phyloP scores from a whole-genome alignment of 768 basidiomycete genomes.

The Galerina sulciceps region DNA sequence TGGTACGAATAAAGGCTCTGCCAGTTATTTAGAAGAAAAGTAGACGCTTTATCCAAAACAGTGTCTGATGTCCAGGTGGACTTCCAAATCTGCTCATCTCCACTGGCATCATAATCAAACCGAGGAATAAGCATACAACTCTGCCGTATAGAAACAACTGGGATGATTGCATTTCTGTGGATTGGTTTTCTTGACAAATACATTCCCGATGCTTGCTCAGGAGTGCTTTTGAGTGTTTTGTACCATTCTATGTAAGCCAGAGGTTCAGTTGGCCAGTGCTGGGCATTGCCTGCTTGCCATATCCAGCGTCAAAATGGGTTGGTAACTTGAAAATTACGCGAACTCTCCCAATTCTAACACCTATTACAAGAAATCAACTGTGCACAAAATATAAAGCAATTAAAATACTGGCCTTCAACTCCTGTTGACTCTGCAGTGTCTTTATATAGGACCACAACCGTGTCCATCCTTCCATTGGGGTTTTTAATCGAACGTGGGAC shows the following conservation, averaged over 20 bases:
- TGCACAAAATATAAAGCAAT: neutral
- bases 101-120: neutral
- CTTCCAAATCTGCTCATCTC: neutral
- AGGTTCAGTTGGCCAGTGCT: constrained; percentile 3
- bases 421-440: constrained; percentile 20
- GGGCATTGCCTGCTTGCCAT: neutral
- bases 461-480: constrained; percentile 20
- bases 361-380: neutral
- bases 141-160: constrained; percentile 3
- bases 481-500: constrained; percentile 2
- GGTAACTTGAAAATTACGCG: constrained; percentile 12
- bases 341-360: neutral
- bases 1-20: neutral
- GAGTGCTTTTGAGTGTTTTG: neutral
- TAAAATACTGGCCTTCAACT: constrained; percentile 8
- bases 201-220: neutral
- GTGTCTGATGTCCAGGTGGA: neutral
- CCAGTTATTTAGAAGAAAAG: constrained; percentile 6
- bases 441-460: constrained; percentile 17
- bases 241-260: constrained; percentile 16
- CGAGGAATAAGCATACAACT: constrained; percentile 6
- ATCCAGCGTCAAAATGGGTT: neutral
- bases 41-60: neutral
- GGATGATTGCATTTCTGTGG: neutral
- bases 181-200: constrained; percentile 5